Evolutionary conservation across 1,284 basidiomycete species (phyloP).

Genomic region (Rhodotorula mucilaginosa): DNA sequence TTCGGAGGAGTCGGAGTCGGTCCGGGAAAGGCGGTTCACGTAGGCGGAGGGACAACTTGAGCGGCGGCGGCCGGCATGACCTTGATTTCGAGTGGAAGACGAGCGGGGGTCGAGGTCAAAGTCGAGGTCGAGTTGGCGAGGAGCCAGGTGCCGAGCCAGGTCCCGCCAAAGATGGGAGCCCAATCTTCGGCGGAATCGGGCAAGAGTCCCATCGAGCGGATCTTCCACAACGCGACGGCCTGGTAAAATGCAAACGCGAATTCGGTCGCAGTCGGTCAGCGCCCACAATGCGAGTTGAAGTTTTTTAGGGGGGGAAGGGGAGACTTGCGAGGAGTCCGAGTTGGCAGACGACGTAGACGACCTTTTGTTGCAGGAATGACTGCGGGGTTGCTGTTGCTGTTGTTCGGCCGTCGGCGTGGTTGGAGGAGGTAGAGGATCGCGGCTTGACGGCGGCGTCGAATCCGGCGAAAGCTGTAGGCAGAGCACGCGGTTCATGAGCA

Average conservation of each 20-base stretch:
- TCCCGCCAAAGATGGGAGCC: constrained; percentile 13
- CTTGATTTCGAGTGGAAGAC: neutral
- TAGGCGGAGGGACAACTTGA: too few relatives aligned
- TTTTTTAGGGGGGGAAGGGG: neutral
- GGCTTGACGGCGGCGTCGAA: constrained; percentile 34
- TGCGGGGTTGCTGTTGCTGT: neutral
- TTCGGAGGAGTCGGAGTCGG: too few relatives aligned
- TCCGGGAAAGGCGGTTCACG: too few relatives aligned
- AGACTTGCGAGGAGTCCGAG: constrained; percentile 35
- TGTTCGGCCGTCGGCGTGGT: too few relatives aligned
- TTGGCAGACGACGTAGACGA: constrained; percentile 44
- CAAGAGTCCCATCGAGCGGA: constrained; percentile 45
- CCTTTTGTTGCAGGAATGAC: constrained; percentile 42
- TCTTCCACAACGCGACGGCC: constrained; percentile 45
- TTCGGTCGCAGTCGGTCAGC: neutral
- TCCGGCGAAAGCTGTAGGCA: constrained; percentile 38
- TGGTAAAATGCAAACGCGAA: neutral
- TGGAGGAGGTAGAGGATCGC: neutral
- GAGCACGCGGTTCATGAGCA: neutral
- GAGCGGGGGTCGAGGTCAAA: neutral
- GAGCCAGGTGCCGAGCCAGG: neutral
- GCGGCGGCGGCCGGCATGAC: too few relatives aligned
- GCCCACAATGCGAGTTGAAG: neutral
- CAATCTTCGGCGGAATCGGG: constrained; percentile 39
- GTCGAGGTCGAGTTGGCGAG: neutral